These are phyloP conservation scores for Craterostigma plantagineum DNA, from an alignment of 257 asterid genomes.

Conservation along the genomic window DNA sequence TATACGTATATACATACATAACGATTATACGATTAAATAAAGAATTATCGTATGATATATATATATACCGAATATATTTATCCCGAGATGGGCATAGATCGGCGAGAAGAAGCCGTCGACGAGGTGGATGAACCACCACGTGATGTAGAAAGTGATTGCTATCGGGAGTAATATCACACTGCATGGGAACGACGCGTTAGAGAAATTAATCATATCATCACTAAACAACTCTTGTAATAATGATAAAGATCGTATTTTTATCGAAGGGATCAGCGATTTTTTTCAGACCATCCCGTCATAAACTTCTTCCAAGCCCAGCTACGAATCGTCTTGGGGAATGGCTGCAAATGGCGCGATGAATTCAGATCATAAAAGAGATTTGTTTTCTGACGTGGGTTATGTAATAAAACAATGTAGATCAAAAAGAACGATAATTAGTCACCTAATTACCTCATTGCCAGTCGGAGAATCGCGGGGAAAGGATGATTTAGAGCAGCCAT, in stretches of 20 bases:
- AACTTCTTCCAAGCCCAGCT: too few relatives aligned
- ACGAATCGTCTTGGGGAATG: too few relatives aligned
- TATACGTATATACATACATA: neutral
- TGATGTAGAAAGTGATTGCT: conserved; percentile 63
- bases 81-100: conserved; percentile 50
- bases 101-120: conserved; percentile 83
- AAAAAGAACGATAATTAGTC: too few relatives aligned
- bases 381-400: too few relatives aligned
- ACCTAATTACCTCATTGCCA: conserved; percentile 40
- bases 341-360: too few relatives aligned
- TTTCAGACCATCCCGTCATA: too few relatives aligned
- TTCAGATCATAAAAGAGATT: too few relatives aligned
- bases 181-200: conserved; percentile 8
- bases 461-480: conserved; percentile 26
- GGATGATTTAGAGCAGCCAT: conserved; percentile 24
- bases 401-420: too few relatives aligned
- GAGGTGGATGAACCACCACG: conserved; percentile 73
- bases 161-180: conserved; percentile 67
- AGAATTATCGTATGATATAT: neutral
- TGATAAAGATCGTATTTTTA: too few relatives aligned
- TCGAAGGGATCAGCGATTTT: too few relatives aligned
- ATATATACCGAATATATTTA: conserved; percentile 45
- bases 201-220: too few relatives aligned
- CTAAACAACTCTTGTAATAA: too few relatives aligned
- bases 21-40: neutral